Evolutionary conservation across 148 eudicot genomes (phyloP), one percentile per base, ranked within the genome.

Genomic region (Vaccinium vitisidaea): DNA sequence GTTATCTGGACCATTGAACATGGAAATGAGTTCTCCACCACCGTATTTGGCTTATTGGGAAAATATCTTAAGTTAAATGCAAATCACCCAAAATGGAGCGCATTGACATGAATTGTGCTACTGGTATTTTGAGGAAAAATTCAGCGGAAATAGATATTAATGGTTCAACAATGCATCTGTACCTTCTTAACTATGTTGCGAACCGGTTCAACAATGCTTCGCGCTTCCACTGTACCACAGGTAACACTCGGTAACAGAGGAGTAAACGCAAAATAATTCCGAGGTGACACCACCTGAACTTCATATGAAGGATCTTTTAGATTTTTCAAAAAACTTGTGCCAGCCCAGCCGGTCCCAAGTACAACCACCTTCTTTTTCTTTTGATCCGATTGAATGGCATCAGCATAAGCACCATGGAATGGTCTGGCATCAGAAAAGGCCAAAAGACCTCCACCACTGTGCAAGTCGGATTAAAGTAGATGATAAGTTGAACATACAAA

Each of bases 271-370:
- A 86, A 86, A 83, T 86, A 86, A 46, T 86, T 86, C 48, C 85
- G 88, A 65, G 88, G 85, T 27, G 88, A 86, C 75, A 86, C 88
- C 78, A 86, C 85, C 54, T 86, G 88, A 43, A 86, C 88, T 53
- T 86, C 88, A 83, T 86, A 86, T 2, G 85, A 77, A 18, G 88
- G 82, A 55, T 77, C 55, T 70, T 86, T 86, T 50, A 86, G 80
- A 55, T 63, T 82, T 83, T 86, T 86, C 36, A 86, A 21, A 30
- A 86, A 86, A 27, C 85, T 83, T 65, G 88, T 86, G 75, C 85
- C 76, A 54, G 88, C 88, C 88, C 88, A 86, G 39, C 88, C 88
- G 6, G 88, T 86, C 58, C 88, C 88, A 18, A 86, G 88, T 11
- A 86, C 82, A 2, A 86, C 88, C 65, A 86, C 81, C 27, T 14